phyloP scores from a whole-genome alignment of 2,329 filamentous ascomycete species.

The Microdochium nivale region DNA sequence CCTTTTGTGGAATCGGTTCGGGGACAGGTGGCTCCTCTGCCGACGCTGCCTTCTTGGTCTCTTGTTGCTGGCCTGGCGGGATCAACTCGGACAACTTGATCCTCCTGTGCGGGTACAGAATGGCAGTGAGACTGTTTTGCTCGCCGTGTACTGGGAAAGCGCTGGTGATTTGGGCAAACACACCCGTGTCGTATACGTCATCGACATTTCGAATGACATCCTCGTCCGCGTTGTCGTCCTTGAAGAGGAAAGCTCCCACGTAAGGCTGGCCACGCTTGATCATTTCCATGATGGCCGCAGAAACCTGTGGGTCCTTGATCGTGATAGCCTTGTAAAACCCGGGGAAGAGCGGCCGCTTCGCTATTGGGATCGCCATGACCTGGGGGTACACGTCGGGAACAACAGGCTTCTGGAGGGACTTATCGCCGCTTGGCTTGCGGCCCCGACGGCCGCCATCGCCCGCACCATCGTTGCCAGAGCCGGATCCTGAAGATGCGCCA shows the following conservation, averaged over 20 bases:
- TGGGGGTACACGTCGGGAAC: slow-evolving; percentile 96
- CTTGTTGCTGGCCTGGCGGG: slow-evolving; percentile 46
- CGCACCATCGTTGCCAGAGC: slow-evolving; percentile 43
- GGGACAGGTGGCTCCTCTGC: slow-evolving; percentile 39
- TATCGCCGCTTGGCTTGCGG: slow-evolving; percentile 58
- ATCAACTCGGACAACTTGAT: slow-evolving; percentile 84
- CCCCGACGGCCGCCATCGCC: slow-evolving; percentile 63
- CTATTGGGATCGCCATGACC: slow-evolving; percentile 94
- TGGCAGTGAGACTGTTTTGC: slow-evolving; percentile 77
- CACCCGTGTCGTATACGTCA: slow-evolving; percentile 91
- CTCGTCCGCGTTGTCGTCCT: slow-evolving; percentile 88
- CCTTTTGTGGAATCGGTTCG: slow-evolving; percentile 51
- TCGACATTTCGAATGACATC: slow-evolving; percentile 85
- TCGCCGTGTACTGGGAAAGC: slow-evolving; percentile 87
- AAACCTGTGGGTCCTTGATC: slow-evolving; percentile 85
- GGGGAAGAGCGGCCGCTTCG: slow-evolving; percentile 86
- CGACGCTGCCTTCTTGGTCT: slow-evolving; percentile 41
- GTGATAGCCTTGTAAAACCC: slow-evolving; percentile 99
- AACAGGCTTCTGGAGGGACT: slow-evolving; percentile 74
- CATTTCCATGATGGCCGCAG: slow-evolving; percentile 88
- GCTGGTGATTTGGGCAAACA: slow-evolving; percentile 96
- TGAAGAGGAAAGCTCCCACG: slow-evolving; percentile 92
- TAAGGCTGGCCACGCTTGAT: slow-evolving; percentile 96
- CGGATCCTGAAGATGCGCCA: slow-evolving; percentile 37
- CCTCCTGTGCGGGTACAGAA: slow-evolving; percentile 89